phyloP scores from a whole-genome alignment of 2,329 filamentous ascomycete species.

The Ceratocystis ficicola region DNA sequence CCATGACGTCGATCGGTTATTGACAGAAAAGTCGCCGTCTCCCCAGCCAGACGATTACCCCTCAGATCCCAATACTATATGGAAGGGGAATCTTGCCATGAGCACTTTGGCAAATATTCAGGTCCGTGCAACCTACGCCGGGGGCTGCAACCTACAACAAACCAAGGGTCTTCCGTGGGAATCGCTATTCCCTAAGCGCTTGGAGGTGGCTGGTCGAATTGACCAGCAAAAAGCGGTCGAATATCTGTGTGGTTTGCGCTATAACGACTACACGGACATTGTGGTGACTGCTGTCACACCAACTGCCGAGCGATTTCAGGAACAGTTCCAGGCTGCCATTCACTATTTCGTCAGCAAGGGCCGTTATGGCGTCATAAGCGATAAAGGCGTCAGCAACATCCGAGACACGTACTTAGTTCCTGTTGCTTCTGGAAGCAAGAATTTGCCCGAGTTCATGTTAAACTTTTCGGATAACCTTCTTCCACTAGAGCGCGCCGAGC shows the following conservation, averaged over 20 bases:
- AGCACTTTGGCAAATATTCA: conserved; percentile 62
- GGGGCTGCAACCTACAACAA: conserved; percentile 58
- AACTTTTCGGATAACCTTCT: conserved; percentile 77
- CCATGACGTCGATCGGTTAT: conserved; percentile 76
- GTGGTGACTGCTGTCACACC: conserved; percentile 63
- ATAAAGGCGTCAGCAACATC: conserved; percentile 61
- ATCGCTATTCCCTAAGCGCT: conserved; percentile 56
- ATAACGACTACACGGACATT: conserved; percentile 71
- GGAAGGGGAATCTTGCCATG: conserved; percentile 68
- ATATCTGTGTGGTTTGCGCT: conserved; percentile 78
- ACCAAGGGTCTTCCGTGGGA: conserved; percentile 51
- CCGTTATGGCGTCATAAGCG: conserved; percentile 76
- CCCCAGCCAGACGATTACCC: conserved; percentile 50
- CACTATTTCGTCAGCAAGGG: conserved; percentile 75
- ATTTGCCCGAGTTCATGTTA: conserved; percentile 73
- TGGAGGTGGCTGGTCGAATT: conserved; percentile 69
- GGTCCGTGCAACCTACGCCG: conserved; percentile 69
- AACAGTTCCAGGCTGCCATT: conserved; percentile 63
- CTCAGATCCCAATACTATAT: conserved; percentile 63
- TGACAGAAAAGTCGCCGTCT: conserved; percentile 46
- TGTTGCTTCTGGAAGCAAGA: conserved; percentile 56
- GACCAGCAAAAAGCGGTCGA: conserved; percentile 72
- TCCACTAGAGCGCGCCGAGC: conserved; percentile 57
- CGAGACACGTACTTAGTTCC: conserved; percentile 88
- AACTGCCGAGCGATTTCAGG: conserved; percentile 46